Conservation (phyloP, 495 filamentous ascomycete species). For the Chaetomium cochliodes region DNA sequence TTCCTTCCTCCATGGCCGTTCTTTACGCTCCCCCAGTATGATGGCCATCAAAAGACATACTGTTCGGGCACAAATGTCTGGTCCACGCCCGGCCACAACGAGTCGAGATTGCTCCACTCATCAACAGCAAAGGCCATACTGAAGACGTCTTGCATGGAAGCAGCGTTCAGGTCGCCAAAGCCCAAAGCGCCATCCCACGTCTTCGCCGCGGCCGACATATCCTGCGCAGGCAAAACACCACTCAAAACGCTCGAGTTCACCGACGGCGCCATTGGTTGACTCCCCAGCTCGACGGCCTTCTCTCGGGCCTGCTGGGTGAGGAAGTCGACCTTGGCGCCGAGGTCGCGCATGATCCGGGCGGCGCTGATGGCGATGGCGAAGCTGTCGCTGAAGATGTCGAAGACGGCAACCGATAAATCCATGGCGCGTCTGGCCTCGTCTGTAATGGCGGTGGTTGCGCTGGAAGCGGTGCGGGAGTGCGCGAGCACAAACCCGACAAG, state of each 20-base stretch:
- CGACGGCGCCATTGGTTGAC: neutral
- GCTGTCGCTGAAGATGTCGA: slow-evolving; percentile 10
- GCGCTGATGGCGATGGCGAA: slow-evolving; percentile 1
- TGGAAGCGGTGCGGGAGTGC: neutral
- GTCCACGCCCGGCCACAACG: slow-evolving; percentile 3
- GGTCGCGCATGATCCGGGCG: slow-evolving; percentile 3
- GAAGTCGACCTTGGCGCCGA: slow-evolving; percentile 7
- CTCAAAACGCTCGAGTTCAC: neutral
- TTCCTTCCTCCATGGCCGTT: no score
- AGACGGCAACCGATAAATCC: neutral
- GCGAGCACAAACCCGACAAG: slow-evolving; percentile 2
- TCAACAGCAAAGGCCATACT: slow-evolving; percentile 6
- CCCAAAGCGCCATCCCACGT: slow-evolving; percentile 3
- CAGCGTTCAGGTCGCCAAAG: slow-evolving; percentile 1
- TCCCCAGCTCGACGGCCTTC: neutral
- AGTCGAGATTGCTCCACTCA: slow-evolving; percentile 7
- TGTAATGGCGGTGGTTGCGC: neutral
- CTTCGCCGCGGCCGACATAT: neutral
- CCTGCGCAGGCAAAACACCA: neutral
- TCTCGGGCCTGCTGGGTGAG: neutral
- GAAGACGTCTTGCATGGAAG: slow-evolving; percentile 8
- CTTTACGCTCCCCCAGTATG: no score
- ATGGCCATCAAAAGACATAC: neutral
- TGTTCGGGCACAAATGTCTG: neutral
- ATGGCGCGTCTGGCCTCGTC: slow-evolving; percentile 3